Evolutionary conservation across 257 asterid species (phyloP).

Genomic region (Solanum tarijense): DNA sequence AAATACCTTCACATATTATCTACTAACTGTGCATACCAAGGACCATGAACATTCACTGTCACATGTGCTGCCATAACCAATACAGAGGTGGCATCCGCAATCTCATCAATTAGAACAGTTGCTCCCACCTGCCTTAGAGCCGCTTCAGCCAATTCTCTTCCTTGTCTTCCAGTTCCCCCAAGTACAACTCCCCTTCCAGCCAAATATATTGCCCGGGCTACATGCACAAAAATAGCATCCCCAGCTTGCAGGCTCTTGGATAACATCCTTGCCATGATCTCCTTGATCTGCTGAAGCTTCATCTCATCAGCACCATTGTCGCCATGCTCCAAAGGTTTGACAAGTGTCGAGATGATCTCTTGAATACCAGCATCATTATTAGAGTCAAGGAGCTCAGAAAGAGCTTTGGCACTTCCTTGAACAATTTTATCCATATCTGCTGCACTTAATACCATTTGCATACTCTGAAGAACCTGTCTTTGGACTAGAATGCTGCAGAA

Average conservation of each 20-base stretch:
- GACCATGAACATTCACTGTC: conserved; percentile 61
- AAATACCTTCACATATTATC: conserved; percentile 15
- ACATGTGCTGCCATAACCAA: conserved; percentile 49
- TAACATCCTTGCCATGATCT: conserved; percentile 71
- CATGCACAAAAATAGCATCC: conserved; percentile 47
- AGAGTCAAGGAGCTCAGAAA: conserved; percentile 48
- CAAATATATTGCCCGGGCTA: conserved; percentile 50
- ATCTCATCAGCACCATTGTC: conserved; percentile 6
- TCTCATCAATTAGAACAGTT: conserved; percentile 28
- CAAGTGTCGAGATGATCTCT: conserved; percentile 44
- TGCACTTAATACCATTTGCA: conserved; percentile 36
- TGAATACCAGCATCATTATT: conserved; percentile 53
- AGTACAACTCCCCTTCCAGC: conserved; percentile 60
- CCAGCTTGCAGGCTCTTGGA: conserved; percentile 74
- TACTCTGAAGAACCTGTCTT: conserved; percentile 59
- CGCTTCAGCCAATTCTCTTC: conserved; percentile 49
- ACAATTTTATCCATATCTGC: conserved; percentile 47
- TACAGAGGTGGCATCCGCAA: conserved; percentile 41
- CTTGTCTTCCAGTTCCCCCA: conserved; percentile 43
- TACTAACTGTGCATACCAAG: conserved; percentile 55
- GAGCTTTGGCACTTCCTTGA: conserved; percentile 28
- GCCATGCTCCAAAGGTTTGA: conserved; percentile 11
- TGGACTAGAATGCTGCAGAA: conserved; percentile 52
- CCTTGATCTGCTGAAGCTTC: conserved; percentile 40
- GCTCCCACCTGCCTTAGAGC: conserved; percentile 80